Evolutionary conservation across 1,139 yeast genomes (phyloP).

Genomic region (Kluyveromyces marxianus): DNA sequence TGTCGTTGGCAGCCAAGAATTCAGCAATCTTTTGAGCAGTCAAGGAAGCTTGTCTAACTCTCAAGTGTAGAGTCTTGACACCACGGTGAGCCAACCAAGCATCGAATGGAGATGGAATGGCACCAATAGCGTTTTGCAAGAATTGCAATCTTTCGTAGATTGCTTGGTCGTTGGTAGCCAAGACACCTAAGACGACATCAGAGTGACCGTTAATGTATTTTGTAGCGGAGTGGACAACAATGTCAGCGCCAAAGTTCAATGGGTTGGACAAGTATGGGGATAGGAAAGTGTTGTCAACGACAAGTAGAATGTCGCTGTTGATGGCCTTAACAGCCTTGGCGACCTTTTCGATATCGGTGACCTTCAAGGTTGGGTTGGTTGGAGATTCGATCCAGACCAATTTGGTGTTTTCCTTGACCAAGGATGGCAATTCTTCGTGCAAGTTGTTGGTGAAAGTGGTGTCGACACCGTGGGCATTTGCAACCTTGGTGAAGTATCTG

Average conservation of each 20-base stretch:
- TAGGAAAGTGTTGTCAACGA: constrained; percentile 89
- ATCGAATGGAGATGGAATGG: constrained; percentile 85
- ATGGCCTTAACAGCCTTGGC: constrained; percentile 43
- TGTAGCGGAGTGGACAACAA: constrained; percentile 83
- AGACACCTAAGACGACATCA: constrained; percentile 83
- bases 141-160: constrained; percentile 62
- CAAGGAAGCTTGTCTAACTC: constrained; percentile 62
- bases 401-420: constrained; percentile 55
- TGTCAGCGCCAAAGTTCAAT: constrained; percentile 73
- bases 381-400: constrained; percentile 89
- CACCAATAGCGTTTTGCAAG: constrained; percentile 84
- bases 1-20: constrained; percentile 43
- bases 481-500: constrained; percentile 84
- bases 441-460: constrained; percentile 63
- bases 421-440: constrained; percentile 47
- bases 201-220: constrained; percentile 91
- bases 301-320: constrained; percentile 49
- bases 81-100: constrained; percentile 93
- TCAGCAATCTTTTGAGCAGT: constrained; percentile 70
- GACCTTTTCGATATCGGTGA: constrained; percentile 63
- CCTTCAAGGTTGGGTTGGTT: constrained; percentile 75
- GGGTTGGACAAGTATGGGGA: constrained; percentile 92
- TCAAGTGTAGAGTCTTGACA: constrained; percentile 75
- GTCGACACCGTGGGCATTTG: constrained; percentile 68
- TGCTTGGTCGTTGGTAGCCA: constrained; percentile 58